A percentile compares a stretch with the other conserved stretches of the same genome.
Conservation (phyloP, 2,329 filamentous ascomycete genomes). For the Verticillium tricorpus region DNA sequence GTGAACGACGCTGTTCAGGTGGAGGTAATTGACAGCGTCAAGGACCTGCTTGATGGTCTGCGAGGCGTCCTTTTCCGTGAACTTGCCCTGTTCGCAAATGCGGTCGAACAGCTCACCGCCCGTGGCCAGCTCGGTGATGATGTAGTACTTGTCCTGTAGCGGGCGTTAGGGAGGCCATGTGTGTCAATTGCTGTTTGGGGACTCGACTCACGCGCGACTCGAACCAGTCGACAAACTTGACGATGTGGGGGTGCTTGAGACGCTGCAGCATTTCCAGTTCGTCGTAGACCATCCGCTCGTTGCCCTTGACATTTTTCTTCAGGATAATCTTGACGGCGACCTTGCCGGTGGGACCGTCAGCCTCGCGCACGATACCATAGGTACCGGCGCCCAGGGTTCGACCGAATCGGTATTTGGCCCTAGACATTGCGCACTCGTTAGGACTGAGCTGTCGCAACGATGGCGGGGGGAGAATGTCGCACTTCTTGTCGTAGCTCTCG, state of each 20-base stretch:
- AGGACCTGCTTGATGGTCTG: conserved; percentile 94
- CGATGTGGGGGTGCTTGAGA: conserved; percentile 90
- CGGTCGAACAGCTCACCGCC: conserved; percentile 96
- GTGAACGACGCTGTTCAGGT: conserved; percentile 92
- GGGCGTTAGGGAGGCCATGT: conserved; percentile 3
- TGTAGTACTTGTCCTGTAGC: conserved; percentile 94
- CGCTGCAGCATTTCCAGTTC: conserved; percentile 91
- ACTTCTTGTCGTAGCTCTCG: conserved; percentile 99
- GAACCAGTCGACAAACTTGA: conserved; percentile 98
- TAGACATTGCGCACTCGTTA: conserved; percentile 28
- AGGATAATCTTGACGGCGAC: conserved; percentile 98
- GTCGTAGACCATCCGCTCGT: conserved; percentile 98
- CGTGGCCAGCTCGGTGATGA: conserved; percentile 92
- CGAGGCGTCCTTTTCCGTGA: conserved; percentile 96
- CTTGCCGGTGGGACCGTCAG: conserved; percentile 76
- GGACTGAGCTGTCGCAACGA: conserved; percentile 9
- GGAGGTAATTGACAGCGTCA: conserved; percentile 88
- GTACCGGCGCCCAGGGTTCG: conserved; percentile 92
- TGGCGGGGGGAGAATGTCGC: conserved; percentile 24
- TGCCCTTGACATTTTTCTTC: conserved; percentile 98
- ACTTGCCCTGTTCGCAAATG: conserved; percentile 96
- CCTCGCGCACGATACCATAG: conserved; percentile 96
- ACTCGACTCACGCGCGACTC: conserved; percentile 74
- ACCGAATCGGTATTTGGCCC: conserved; percentile 85
- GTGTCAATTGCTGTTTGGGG: neutral